phyloP scores from a whole-genome alignment of 164 flowering plant genomes.

The Paratinospora sagittata region DNA sequence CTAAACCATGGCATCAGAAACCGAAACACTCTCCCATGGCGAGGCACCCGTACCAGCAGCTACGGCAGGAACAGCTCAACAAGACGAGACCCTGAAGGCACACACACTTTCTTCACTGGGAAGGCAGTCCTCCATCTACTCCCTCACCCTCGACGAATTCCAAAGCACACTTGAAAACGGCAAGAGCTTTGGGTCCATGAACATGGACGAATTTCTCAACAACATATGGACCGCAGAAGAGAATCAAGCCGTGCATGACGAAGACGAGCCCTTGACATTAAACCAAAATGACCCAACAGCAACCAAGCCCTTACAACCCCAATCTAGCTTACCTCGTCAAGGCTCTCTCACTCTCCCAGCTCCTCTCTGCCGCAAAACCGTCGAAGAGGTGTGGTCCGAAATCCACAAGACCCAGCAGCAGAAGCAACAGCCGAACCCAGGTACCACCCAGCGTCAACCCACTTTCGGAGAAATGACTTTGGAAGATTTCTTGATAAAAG shows the following conservation, averaged over 20 bases:
- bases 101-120: constrained; percentile 37
- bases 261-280: constrained; percentile 1
- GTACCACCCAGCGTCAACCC: constrained; percentile 42
- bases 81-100: constrained; percentile 17
- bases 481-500: constrained; percentile 82
- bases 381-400: constrained; percentile 93
- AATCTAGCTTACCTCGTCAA: constrained; percentile 61
- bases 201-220: constrained; percentile 89
- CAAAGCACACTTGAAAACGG: constrained; percentile 68
- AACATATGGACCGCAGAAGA: constrained; percentile 96
- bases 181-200: constrained; percentile 92
- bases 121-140: constrained; percentile 80
- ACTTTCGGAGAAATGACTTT: constrained; percentile 96
- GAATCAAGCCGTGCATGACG: constrained; percentile 38
- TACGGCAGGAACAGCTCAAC: constrained; percentile 8
- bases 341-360: constrained; percentile 69
- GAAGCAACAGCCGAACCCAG: constrained; percentile 23
- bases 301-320: constrained; percentile 21
- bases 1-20: constrained; percentile 31
- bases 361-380: constrained; percentile 71
- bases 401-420: constrained; percentile 44
- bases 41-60: constrained; percentile 38
- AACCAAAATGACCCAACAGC: constrained; percentile 5
- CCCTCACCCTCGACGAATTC: constrained; percentile 87
- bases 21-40: constrained; percentile 32